Base-by-base conservation (phyloP, 768 basidiomycete species). In the Postia placenta region DNA sequence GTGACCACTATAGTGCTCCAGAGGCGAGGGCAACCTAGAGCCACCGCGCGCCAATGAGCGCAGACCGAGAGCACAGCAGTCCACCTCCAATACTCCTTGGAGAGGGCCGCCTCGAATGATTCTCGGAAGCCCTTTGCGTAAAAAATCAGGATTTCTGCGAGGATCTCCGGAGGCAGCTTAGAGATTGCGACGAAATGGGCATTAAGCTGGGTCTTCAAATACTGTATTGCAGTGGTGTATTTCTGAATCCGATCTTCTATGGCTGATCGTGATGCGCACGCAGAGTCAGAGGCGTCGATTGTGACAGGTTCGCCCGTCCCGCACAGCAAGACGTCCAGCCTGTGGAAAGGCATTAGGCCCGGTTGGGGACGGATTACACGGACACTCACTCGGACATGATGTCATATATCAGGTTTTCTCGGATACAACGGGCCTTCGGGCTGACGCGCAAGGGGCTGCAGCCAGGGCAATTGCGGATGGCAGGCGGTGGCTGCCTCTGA, bases 101-200 rank as follows among this genome's bases (percentile, higher is more conserved):
- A 33, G 30, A 7, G 30, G 15, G 30, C 30, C 7, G 30, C 30
- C n/a, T n/a, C n/a, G n/a, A n/a, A n/a, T n/a, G n/a, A n/a, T n/a
- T n/a, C n/a, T n/a, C n/a, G n/a, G 28, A 45, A 50, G 1, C 14
- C 30, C 25, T 36, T 20, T 12, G 33, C 43, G 27, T 47, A 35
- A n/a, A 43, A 42, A 3, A 44, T 12, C 42, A 56, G 53, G 0
- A 56, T 28, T 17, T 52, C 49, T 6, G 55, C 49, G 14, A 56
- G 48, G 3, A 56, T 3, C 26, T 56, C 51, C 2, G 55, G 46
- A 17, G 51, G 55, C 11, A 56, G 42, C 30, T 33, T 33, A 15
- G 30, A 33, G 7, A 15, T 33, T 7, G 30, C 7, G 15, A 15
- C 30, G 15, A 33, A 33, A 7, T 33, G 7, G 30, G 30, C 30